Conservation (phyloP, 139 green algal genomes). For the Penium margaritaceum region DNA sequence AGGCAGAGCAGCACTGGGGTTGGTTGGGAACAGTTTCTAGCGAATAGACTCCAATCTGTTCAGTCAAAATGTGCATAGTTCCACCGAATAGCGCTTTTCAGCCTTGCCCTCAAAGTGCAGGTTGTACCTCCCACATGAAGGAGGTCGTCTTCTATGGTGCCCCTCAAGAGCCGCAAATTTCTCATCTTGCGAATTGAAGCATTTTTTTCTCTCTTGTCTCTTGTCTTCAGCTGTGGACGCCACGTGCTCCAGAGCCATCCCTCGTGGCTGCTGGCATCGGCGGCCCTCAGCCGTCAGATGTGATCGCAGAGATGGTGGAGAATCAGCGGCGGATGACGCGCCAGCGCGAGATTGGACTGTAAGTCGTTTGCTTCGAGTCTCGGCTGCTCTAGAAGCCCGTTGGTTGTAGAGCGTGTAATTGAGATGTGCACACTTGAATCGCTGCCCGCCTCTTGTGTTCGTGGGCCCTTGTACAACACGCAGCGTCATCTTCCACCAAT, state of each 20-base stretch:
- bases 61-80: too few species aligned
- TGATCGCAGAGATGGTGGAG: constrained; percentile 16
- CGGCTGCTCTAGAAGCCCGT: neutral
- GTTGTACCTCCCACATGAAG: too few species aligned
- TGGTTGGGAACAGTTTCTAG: too few species aligned
- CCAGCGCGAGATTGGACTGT: constrained; percentile 22
- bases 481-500: too few species aligned
- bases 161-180: neutral
- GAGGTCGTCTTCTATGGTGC: too few species aligned
- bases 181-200: neutral
- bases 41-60: neutral
- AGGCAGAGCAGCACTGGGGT: too few species aligned
- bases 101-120: neutral
- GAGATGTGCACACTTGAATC: too few species aligned
- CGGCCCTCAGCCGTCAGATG: constrained; percentile 17
- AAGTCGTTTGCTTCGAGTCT: neutral
- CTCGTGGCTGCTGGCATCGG: neutral
- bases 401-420: too few species aligned
- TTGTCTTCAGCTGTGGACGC: constrained; percentile 18
- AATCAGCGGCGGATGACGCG: constrained; percentile 34
- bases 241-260: neutral
- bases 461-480: neutral
- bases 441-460: neutral
- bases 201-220: neutral
- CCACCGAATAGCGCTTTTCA: too few species aligned